Evolutionary conservation across 371 early-diverging fungal species (phyloP).

Genomic region (Rhizomucor miehei): DNA sequence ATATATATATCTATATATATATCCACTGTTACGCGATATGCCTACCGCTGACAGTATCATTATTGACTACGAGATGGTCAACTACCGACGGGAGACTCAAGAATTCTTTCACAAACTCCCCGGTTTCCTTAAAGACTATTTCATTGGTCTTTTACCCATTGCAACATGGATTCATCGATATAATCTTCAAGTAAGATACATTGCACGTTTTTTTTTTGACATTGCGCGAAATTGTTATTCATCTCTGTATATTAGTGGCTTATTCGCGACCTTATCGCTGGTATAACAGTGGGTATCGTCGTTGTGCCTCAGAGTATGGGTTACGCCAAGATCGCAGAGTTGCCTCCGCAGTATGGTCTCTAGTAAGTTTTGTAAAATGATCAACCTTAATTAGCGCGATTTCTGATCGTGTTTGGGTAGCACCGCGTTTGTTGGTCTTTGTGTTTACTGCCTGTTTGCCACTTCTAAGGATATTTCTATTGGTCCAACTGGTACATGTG

Average conservation of each 20-base stretch:
- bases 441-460: conserved; percentile 77
- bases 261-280: conserved; percentile 80
- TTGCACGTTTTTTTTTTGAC: background rate
- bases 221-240: background rate
- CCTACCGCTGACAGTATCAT: conserved; percentile 13
- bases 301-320: conserved; percentile 86
- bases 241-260: conserved; percentile 56
- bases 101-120: conserved; percentile 26
- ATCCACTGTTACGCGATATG: background rate
- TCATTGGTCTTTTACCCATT: conserved; percentile 60
- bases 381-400: background rate
- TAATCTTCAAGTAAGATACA: conserved; percentile 38
- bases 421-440: conserved; percentile 69
- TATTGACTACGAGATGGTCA: conserved; percentile 32
- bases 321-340: conserved; percentile 79
- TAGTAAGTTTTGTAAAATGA: conserved; percentile 52
- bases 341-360: conserved; percentile 82
- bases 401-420: conserved; percentile 10
- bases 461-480: conserved; percentile 86
- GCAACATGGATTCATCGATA: conserved; percentile 71
- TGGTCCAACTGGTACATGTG: conserved; percentile 64
- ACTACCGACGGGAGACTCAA: conserved; percentile 21
- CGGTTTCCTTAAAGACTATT: conserved; percentile 23
- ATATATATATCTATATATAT: conserved; percentile 2
- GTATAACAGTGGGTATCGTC: conserved; percentile 81